Base-by-base conservation (phyloP, 1,284 basidiomycete species). In the Pisolithus thermaeus region DNA sequence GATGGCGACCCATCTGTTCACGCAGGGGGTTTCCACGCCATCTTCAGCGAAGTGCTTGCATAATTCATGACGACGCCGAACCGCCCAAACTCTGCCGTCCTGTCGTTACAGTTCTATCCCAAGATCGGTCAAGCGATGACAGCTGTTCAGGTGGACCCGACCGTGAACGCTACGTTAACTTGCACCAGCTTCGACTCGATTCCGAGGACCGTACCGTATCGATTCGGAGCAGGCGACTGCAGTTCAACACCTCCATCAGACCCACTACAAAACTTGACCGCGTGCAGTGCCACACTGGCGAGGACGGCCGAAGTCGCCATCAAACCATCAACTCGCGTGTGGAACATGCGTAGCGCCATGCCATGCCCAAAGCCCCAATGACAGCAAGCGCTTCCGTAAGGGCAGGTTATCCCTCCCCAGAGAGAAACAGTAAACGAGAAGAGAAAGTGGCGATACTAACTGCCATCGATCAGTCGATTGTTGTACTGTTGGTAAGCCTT, bases 401-500 rank as follows among this genome's bases (percentile, higher is more conserved):
- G 22, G 39, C 32, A 47, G 49, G 54, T 53, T 53, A 49, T 30
- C 49, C 43, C 50, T 60, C 54, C 63, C 56, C 32, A 51, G 52
- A 69, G 51, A 64, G 59, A 59, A 58, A 58, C 57, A 65, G 59
- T 55, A 61, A 70, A 70, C 64, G 63, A 68, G 65, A 64, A 53
- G 62, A 59, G 60, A 61, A 68, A 77, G 68, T 67, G 76, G 75
- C 75, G 81, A 80, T 86, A 97, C 95, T 94, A 90, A 98, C 95
- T 97, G 78, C 94, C 92, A 86, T 99, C 96, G 81, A 99, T 96
- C 76, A 99, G 87, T 69, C 96, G 88, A 76, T 94, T 93, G 82
- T 99, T 93, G 81, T 98, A 99, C 62, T 92, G 83, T 59, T 88
- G 79, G 73, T 87, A 96, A 5, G 96, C 96, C 77, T 90, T 92